Evolutionary conservation across 2,329 filamentous ascomycete species (phyloP), one percentile per base, ranked within the genome.

Genomic region (Incumbomyces lentus): DNA sequence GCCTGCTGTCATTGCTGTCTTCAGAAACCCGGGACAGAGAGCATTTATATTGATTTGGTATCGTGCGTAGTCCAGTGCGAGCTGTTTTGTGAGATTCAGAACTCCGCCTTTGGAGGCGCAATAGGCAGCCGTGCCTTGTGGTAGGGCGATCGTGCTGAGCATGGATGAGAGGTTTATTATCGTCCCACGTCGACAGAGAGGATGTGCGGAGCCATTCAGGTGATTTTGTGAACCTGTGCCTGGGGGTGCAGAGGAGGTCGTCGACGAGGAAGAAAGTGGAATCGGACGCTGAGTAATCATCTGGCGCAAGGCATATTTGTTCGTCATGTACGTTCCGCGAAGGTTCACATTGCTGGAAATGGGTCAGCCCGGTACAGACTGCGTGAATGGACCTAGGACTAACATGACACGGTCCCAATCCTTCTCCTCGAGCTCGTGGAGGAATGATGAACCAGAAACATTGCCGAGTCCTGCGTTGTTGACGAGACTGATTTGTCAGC

Each of bases 261-360:
- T 19, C 8, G 41, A 33, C 2, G 41, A 30, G n/a, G 41, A 44
- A 14, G 41, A 16, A 4, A 44, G 32, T 7, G n/a, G 14, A 8
- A 26, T 10, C 13, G 32, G 64, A 0, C 67, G 60, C 50, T 79
- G 75, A 6, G 61, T 59, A 10, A 75, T 58, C 71, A 78, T 76
- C 50, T 75, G 73, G 1, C 49, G 46, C 1, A 64, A 58, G 1
- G 68, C 68, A 50, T 69, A 71, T 41, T 75, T 76, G 47, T 61
- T 68, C 0, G 62, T 60, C 2, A 70, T 54, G 41, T 68, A 70
- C 2, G 67, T 60, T 0, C 62, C 64, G 11, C 59, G 64, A 6
- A 54, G 46, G 36, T 70, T 70, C 12, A 70, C 58, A 1, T 56
- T 40, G 22, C 49, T 55, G 31, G 18, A 6, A 7, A 17, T 38